Conservation (phyloP, 768 basidiomycete genomes). For the Multifurca ochricompacta region DNA sequence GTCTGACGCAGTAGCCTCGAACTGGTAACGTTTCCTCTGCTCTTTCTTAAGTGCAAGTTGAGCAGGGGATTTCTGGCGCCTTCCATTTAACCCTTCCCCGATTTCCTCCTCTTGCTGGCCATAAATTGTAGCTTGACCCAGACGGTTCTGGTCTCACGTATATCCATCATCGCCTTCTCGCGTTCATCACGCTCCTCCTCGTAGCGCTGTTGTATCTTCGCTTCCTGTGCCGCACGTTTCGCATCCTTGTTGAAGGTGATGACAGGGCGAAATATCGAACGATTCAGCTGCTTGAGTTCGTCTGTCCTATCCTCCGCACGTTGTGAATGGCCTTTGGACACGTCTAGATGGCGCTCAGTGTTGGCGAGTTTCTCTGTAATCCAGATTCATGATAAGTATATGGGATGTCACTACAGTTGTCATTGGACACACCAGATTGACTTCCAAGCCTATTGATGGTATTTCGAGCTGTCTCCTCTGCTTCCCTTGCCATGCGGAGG, state of each 20-base stretch:
- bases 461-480: constrained; percentile 88
- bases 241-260: constrained; percentile 89
- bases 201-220: constrained; percentile 76
- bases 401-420: not conserved
- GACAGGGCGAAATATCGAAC: constrained; percentile 89
- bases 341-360: constrained; percentile 91
- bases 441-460: constrained; percentile 80
- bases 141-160: constrained; percentile 82
- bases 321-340: constrained; percentile 77
- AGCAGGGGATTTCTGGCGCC: constrained; percentile 40
- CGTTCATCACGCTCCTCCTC: constrained; percentile 79
- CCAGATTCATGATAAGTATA: constrained; percentile 1
- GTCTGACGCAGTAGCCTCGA: constrained; percentile 84
- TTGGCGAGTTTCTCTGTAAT: constrained; percentile 75
- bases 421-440: constrained; percentile 75
- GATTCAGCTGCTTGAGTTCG: constrained; percentile 90
- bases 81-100: constrained; percentile 31
- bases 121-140: constrained; percentile 66
- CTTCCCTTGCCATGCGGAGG: constrained; percentile 86
- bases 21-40: constrained; percentile 79
- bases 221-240: constrained; percentile 83
- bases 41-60: constrained; percentile 54
- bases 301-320: constrained; percentile 91
- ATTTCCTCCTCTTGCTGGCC: constrained; percentile 43
- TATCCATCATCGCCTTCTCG: constrained; percentile 78